Evolutionary conservation across 208 protist species (phyloP), one percentile per base, ranked within the genome.

Genomic region (Crithidia thermophila): DNA sequence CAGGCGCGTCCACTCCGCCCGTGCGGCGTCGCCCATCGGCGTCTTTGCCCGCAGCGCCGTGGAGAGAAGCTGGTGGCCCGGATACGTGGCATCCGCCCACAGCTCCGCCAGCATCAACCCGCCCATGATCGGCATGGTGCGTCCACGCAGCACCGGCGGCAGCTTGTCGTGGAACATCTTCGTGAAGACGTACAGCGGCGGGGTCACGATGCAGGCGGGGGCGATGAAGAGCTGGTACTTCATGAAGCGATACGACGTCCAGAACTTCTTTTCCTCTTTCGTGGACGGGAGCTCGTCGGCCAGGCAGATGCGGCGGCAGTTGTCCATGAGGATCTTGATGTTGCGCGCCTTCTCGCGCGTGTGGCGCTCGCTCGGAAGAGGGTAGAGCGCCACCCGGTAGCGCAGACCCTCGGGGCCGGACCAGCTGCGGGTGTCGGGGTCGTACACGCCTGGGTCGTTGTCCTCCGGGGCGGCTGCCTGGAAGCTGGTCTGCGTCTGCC

Each of bases 291-390:
- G 78, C 53, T 94, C 76, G 60, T 97, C 93, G 31, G 94, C 64
- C 8, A 90, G 62, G 73, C 88, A 95, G 33, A 95, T 82, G 27
- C 66, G 81, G 20, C 90, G 82, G 67, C 89, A 93, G 72, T 95
- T 97, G 72, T 97, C 87, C 86, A 97, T 93, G 9, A 97, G 70
- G 28, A 97, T 79, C 62, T 94, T 90, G 25, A 95, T 87, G 60
- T 95, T 95, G n/a, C 87, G 85, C 14, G 77, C 65, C 57, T 91
- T 93, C 42, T 92, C 85, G 34, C 87, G 85, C 3, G 87, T 82
- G 64, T 94, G 88, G 11, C 88, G 77, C 61, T 95, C 93, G 63
- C 91, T 94, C 6, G 91, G 91, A 18, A 94, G 89, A 43, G 85
- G 65, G 45, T 76, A 85, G 25, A 97, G 80, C 6, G 87, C 82